Evolutionary conservation across 306 rosid genomes (phyloP), one percentile per base, ranked within the genome.

Genomic region (Sophora flavescens): DNA sequence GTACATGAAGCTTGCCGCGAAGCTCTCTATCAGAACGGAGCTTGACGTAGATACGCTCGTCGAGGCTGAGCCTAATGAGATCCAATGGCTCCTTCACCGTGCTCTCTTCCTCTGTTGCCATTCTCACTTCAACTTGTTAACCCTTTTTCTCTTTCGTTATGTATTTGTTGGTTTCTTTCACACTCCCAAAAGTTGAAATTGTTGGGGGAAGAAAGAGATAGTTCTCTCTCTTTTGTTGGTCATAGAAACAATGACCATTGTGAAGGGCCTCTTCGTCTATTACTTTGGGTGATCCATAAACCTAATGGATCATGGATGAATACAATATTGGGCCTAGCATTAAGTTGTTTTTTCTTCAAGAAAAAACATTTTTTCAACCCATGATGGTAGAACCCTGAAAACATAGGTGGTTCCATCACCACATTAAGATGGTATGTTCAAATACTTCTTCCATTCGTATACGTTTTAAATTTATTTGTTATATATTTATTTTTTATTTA

Each of bases 1-100:
- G 8, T 88, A 95, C 97, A 64, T 92, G 97, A 82, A 95, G 99
- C 86, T 91, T 95, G 79, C 99, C 99, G 42, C 97, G 97, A 50
- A 95, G 99, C 81, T 95, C 99, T 65, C 97, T 87, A 71, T 95
- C 97, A 36, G 97, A 92, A 48, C 97, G 97, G 8, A 92, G 99
- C 84, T 95, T 95, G 83, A 95, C 99, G 67, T 95, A 95, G 85
- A 95, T 95, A 74, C 97, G 99, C 76, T 95, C 99, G 72, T 95
- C 99, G 38, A 95, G 97, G 87, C 99, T 95, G 58, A 95, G 95
- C 71, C 99, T 84, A 1, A 95, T 92, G 68, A 95, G 97, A 95
- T 95, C 97, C 93, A 95, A 87, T 3, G 97, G 99, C 93, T 92
- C 99, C 90, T 95, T 95, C 80, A 95, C 99, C 4, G 97, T 92